phyloP scores from a whole-genome alignment of 495 filamentous ascomycete species.

The Penicillium alfredii region DNA sequence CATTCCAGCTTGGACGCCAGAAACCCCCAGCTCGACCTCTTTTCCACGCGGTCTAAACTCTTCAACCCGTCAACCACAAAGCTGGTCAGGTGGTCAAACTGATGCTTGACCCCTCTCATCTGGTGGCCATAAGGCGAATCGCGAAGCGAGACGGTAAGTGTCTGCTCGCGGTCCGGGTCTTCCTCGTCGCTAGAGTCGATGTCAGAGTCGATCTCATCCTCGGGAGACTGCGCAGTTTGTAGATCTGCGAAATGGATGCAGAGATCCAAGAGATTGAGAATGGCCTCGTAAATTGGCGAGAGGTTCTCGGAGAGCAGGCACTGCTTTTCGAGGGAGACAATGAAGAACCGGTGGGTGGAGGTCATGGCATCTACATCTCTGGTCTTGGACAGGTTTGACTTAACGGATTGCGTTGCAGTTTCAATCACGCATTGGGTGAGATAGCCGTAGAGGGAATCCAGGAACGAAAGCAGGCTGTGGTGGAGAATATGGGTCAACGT shows the following conservation, averaged over 20 bases:
- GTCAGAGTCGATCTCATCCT: conserved; percentile 15
- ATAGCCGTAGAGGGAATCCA: conserved; percentile 67
- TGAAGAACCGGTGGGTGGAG: conserved; percentile 56
- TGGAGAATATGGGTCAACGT: conserved; percentile 56
- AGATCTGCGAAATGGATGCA: conserved; percentile 47
- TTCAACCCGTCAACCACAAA: conserved; percentile 44
- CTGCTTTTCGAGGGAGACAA: conserved; percentile 55
- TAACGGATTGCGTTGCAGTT: conserved; percentile 48
- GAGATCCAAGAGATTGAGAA: conserved; percentile 59
- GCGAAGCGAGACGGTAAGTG: conserved; percentile 22
- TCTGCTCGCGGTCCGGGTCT: conserved; percentile 20
- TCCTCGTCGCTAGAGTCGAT: conserved; percentile 20
- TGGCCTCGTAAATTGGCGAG: conserved; percentile 56
- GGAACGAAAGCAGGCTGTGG: conserved; percentile 74
- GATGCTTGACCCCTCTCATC: conserved; percentile 30
- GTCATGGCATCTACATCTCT: conserved; percentile 82
- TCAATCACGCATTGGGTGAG: conserved; percentile 65
- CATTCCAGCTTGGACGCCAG: conserved; percentile 42
- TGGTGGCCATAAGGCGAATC: conserved; percentile 25
- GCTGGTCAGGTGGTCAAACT: conserved; percentile 33
- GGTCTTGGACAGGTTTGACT: conserved; percentile 47
- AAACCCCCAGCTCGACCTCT: conserved; percentile 44
- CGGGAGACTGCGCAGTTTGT: conserved; percentile 23
- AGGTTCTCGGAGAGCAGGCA: conserved; percentile 61
- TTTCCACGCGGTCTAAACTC: conserved; percentile 40